phyloP scores from a whole-genome alignment of 1,284 basidiomycete genomes.

The Xanthoconium separans region DNA sequence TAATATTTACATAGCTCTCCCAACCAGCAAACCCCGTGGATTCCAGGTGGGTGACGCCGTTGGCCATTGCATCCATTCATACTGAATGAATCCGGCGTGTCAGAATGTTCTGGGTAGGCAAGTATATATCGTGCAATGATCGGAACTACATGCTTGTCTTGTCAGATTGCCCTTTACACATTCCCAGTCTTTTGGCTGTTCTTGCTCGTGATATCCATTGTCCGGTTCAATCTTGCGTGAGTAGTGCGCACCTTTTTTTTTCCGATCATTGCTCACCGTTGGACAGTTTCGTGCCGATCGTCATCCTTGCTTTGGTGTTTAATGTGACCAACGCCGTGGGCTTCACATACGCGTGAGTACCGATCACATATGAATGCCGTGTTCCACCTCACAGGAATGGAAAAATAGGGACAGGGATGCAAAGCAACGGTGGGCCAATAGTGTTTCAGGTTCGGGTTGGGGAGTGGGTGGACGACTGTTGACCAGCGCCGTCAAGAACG shows the following conservation, averaged over 20 bases:
- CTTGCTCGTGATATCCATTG: slow-evolving; percentile 82
- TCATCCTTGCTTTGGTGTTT: slow-evolving; percentile 85
- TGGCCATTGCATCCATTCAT: background rate
- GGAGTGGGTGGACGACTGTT: slow-evolving; percentile 80
- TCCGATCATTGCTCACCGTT: slow-evolving; percentile 6
- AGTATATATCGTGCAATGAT: slow-evolving; percentile 3
- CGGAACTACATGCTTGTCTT: slow-evolving; percentile 10
- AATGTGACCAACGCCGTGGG: slow-evolving; percentile 90
- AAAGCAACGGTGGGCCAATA: slow-evolving; percentile 80
- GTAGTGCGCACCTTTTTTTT: slow-evolving; percentile 29
- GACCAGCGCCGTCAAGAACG: slow-evolving; percentile 75
- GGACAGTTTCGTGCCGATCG: slow-evolving; percentile 81
- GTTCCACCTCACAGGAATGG: slow-evolving; percentile 9
- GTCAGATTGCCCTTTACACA: slow-evolving; percentile 82
- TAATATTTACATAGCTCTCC: slow-evolving; percentile 62
- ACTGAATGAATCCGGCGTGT: slow-evolving; percentile 7
- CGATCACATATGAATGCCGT: slow-evolving; percentile 8
- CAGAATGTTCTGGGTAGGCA: slow-evolving; percentile 88
- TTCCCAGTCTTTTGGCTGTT: slow-evolving; percentile 87
- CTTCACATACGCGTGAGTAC: slow-evolving; percentile 84
- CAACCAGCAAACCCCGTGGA: slow-evolving; percentile 89
- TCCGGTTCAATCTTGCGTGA: slow-evolving; percentile 86
- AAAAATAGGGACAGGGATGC: slow-evolving; percentile 78
- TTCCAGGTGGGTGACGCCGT: slow-evolving; percentile 62
- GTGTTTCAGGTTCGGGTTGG: slow-evolving; percentile 63